Conservation (phyloP, 2,329 filamentous ascomycete genomes). For the Penicillium sp. region DNA sequence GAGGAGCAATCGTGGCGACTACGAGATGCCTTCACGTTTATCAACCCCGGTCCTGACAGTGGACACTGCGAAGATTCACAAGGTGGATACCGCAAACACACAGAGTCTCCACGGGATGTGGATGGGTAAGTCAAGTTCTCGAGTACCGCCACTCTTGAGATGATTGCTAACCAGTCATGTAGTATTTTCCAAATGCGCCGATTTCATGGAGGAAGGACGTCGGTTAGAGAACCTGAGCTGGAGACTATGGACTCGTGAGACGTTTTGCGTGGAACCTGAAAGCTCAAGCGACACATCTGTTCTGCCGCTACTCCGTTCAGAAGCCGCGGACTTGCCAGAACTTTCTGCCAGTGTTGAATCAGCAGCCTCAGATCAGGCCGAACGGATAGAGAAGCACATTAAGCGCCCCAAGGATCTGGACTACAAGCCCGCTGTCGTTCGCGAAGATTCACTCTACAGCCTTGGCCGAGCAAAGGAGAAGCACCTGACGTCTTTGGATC, state of each 20-base stretch:
- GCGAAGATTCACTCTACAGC: slow-evolving; percentile 60
- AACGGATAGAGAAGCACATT: slow-evolving; percentile 60
- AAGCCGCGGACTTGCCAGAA: slow-evolving; percentile 64
- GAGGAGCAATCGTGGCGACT: slow-evolving; percentile 31
- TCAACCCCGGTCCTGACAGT: slow-evolving; percentile 87
- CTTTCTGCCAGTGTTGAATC: slow-evolving; percentile 81
- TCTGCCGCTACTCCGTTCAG: slow-evolving; percentile 53
- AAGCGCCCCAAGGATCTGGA: slow-evolving; percentile 67
- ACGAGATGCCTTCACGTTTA: slow-evolving; percentile 79
- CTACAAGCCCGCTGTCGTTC: slow-evolving; percentile 59
- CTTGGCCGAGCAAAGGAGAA: slow-evolving; percentile 77
- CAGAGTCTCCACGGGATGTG: slow-evolving; percentile 97
- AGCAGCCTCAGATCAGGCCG: slow-evolving; percentile 66
- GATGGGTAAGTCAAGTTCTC: slow-evolving; percentile 71
- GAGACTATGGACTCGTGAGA: slow-evolving; percentile 93
- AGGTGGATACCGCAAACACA: slow-evolving; percentile 90
- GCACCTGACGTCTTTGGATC: slow-evolving; percentile 88
- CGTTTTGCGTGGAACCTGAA: slow-evolving; percentile 78
- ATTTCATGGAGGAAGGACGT: slow-evolving; percentile 90
- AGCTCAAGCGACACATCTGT: slow-evolving; percentile 58
- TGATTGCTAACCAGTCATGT: slow-evolving; percentile 31
- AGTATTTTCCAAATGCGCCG: slow-evolving; percentile 95
- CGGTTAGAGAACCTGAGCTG: slow-evolving; percentile 94
- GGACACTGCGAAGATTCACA: slow-evolving; percentile 88
- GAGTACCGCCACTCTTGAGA: neutral